These are phyloP conservation scores for Phytophthora ohioensis DNA, from an alignment of 352 stramenopile species.

Conservation along the genomic window DNA sequence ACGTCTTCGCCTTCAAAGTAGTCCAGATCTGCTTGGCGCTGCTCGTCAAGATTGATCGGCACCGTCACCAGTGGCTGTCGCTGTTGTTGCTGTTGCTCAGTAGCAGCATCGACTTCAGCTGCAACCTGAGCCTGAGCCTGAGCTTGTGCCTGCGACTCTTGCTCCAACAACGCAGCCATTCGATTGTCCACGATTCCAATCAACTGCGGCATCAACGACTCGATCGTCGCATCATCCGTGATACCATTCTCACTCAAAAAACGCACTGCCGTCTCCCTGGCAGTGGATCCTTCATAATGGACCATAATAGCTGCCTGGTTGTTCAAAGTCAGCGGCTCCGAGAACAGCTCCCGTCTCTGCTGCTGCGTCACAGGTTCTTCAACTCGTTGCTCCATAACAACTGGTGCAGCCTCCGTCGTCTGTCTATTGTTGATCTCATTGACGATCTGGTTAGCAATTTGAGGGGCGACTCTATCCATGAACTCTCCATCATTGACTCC, in stretches of 20 bases:
- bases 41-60: conserved; percentile 60
- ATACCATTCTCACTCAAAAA: conserved; percentile 75
- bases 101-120: neutral
- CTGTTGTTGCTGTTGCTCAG: conserved; percentile 27
- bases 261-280: conserved; percentile 61
- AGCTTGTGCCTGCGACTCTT: conserved; percentile 38
- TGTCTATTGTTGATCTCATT: conserved; percentile 49
- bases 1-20: conserved; percentile 83
- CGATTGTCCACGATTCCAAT: conserved; percentile 66
- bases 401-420: neutral
- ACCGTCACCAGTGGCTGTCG: conserved; percentile 57
- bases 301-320: conserved; percentile 57
- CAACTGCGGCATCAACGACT: conserved; percentile 61
- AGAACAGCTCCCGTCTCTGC: conserved; percentile 64
- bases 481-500: conserved; percentile 57
- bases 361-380: conserved; percentile 20
- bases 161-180: conserved; percentile 51
- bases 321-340: conserved; percentile 69
- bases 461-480: conserved; percentile 60
- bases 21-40: conserved; percentile 53
- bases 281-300: conserved; percentile 70
- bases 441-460: conserved; percentile 71
- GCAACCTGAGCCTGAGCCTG: conserved; percentile 21
- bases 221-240: conserved; percentile 45
- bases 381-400: neutral